Evolutionary conservation across 176 grass and related monocot species (phyloP).

Genomic region (Avena eriantha): DNA sequence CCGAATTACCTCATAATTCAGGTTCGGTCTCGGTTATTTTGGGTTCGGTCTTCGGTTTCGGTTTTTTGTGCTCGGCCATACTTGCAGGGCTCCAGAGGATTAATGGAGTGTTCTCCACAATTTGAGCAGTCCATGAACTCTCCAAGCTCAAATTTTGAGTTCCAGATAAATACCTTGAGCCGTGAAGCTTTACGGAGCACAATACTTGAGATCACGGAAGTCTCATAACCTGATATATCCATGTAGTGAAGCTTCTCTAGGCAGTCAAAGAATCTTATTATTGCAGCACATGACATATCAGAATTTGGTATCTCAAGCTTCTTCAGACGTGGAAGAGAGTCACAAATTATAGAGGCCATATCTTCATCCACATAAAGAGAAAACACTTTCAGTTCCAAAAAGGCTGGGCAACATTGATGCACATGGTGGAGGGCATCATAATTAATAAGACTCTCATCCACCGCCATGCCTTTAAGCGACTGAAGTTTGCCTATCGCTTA

Average conservation of each 20-base stretch:
- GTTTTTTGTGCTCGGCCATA: no score
- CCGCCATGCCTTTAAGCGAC: slow-evolving; percentile 69
- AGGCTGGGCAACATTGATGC: slow-evolving; percentile 45
- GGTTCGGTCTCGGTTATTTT: no score
- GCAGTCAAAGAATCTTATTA: slow-evolving; percentile 59
- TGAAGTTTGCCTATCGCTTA: slow-evolving; percentile 43
- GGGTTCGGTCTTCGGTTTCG: no score
- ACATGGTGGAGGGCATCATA: slow-evolving; percentile 58
- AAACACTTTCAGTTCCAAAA: slow-evolving; percentile 60
- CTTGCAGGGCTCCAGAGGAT: slow-evolving; percentile 9
- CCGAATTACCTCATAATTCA: no score
- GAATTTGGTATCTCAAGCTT: slow-evolving; percentile 73
- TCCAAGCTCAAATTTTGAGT: slow-evolving; percentile 66
- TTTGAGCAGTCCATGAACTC: slow-evolving; percentile 65
- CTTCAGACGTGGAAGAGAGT: slow-evolving; percentile 54
- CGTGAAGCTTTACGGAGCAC: slow-evolving; percentile 62
- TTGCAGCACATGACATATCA: slow-evolving; percentile 43
- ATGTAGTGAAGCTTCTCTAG: slow-evolving; percentile 67
- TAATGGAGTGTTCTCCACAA: slow-evolving; percentile 46
- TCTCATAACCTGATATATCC: slow-evolving; percentile 76
- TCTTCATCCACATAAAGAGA: slow-evolving; percentile 54
- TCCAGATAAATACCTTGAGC: slow-evolving; percentile 65
- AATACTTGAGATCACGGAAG: slow-evolving; percentile 48
- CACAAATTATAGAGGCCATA: slow-evolving; percentile 62
- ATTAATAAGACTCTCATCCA: slow-evolving; percentile 59